Conservation (phyloP, 2,329 filamentous ascomycete genomes). For the Botrytis aclada region DNA sequence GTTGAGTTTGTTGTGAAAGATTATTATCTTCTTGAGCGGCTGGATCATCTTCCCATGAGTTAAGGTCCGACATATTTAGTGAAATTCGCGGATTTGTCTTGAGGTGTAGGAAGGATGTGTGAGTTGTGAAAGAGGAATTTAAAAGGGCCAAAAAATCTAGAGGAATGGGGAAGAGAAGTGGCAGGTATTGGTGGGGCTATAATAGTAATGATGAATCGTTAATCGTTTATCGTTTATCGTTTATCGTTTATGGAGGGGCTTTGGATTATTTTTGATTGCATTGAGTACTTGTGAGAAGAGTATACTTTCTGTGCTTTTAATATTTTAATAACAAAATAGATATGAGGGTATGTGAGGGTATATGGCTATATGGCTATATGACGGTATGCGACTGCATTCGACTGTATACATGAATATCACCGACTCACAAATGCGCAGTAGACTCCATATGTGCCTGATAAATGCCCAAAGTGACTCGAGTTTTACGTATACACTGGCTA, state of each 20-base stretch:
- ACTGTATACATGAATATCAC: background rate
- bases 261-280: background rate
- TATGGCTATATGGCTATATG: no score
- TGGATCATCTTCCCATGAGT: constrained; percentile 92
- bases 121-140: background rate
- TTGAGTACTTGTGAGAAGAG: background rate
- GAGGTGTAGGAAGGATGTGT: background rate
- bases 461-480: background rate
- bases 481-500: background rate
- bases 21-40: constrained; percentile 67
- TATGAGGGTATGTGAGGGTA: no score
- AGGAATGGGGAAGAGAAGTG: background rate
- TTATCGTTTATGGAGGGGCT: constrained; percentile 11
- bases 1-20: constrained; percentile 72
- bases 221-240: background rate
- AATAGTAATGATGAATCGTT: background rate
- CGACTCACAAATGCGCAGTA: background rate
- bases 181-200: constrained; percentile 11
- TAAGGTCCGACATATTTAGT: constrained; percentile 74
- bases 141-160: background rate
- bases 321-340: no score
- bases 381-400: no score
- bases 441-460: background rate
- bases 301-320: no score
- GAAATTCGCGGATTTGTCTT: background rate